These are phyloP conservation scores for Russula brevipes DNA, from an alignment of 768 basidiomycete genomes.

Conservation along the genomic window DNA sequence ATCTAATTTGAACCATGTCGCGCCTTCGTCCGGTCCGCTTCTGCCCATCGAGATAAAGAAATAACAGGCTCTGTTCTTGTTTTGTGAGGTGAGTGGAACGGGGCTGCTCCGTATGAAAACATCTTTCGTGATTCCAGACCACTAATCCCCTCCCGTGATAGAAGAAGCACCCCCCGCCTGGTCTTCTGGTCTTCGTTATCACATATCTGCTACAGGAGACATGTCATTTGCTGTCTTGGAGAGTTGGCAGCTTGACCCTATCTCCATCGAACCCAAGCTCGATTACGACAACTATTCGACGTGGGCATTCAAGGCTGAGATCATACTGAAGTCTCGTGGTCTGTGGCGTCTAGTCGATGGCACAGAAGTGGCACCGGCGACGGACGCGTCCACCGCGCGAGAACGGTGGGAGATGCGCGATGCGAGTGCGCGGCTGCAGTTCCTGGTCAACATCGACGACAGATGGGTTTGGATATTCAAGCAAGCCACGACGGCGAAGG, in stretches of 20 bases:
- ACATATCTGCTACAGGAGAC: neutral
- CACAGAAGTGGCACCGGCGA: conserved; percentile 1
- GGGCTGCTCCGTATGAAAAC: too few species aligned
- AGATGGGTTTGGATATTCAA: conserved; percentile 16
- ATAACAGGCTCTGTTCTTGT: too few species aligned
- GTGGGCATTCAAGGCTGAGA: conserved; percentile 11
- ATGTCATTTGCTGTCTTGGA: neutral
- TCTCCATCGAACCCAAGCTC: conserved; percentile 21
- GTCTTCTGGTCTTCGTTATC: neutral
- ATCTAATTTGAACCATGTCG: too few species aligned
- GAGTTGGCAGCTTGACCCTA: conserved; percentile 20
- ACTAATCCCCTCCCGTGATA: too few species aligned
- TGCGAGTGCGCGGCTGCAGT: conserved; percentile 15
- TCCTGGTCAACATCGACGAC: conserved; percentile 14
- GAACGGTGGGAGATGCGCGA: conserved; percentile 20
- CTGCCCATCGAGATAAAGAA: too few species aligned
- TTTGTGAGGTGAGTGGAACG: too few species aligned
- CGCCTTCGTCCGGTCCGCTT: too few species aligned
- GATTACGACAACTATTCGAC: conserved; percentile 18
- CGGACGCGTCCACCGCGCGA: neutral
- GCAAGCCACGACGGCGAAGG: neutral
- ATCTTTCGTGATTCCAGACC: too few species aligned
- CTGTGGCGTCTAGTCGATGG: conserved; percentile 19
- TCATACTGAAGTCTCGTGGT: conserved; percentile 13
- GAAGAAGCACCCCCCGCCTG: too few species aligned